Percentiles rank a stretch among this genome's conserved stretches.
phyloP scores from a whole-genome alignment of 129 eudicot species.

The Chrysanthemum makinoi region DNA sequence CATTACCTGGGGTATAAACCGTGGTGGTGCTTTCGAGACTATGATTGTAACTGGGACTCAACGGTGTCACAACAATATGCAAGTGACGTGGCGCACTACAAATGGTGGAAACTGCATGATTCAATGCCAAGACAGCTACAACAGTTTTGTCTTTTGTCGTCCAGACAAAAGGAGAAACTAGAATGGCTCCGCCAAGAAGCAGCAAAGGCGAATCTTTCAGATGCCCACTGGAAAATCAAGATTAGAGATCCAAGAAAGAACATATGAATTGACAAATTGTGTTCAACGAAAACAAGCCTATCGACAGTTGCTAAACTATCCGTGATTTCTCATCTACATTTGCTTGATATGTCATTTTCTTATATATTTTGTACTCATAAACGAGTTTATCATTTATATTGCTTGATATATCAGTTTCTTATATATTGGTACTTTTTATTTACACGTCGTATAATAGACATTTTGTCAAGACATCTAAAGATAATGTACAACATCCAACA shows the following conservation, averaged over 20 bases:
- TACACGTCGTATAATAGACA: too few relatives aligned
- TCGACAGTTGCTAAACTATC: background rate
- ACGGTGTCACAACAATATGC: slow-evolving; percentile 51
- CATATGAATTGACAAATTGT: slow-evolving; percentile 48
- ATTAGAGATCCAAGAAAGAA: slow-evolving; percentile 45
- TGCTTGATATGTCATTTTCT: too few relatives aligned
- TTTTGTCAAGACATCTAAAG: too few relatives aligned
- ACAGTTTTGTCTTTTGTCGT: slow-evolving; percentile 48
- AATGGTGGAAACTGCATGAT: slow-evolving; percentile 74
- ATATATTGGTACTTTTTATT: too few relatives aligned
- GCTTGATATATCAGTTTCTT: too few relatives aligned
- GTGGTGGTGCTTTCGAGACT: slow-evolving; percentile 64
- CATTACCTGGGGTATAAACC: slow-evolving; percentile 66
- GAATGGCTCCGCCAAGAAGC: slow-evolving; percentile 57
- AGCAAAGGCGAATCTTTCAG: slow-evolving; percentile 45
- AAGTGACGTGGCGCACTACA: slow-evolving; percentile 49
- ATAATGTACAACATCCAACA: too few relatives aligned
- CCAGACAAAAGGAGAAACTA: slow-evolving; percentile 50
- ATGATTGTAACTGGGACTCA: slow-evolving; percentile 68
- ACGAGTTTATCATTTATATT: too few relatives aligned
- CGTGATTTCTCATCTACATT: too few relatives aligned
- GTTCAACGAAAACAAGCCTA: slow-evolving; percentile 46
- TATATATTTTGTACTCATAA: too few relatives aligned
- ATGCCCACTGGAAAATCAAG: slow-evolving; percentile 57
- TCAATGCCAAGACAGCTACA: slow-evolving; percentile 56